Conservation (phyloP, 768 basidiomycete species). For the Butyriboletus loyo region DNA sequence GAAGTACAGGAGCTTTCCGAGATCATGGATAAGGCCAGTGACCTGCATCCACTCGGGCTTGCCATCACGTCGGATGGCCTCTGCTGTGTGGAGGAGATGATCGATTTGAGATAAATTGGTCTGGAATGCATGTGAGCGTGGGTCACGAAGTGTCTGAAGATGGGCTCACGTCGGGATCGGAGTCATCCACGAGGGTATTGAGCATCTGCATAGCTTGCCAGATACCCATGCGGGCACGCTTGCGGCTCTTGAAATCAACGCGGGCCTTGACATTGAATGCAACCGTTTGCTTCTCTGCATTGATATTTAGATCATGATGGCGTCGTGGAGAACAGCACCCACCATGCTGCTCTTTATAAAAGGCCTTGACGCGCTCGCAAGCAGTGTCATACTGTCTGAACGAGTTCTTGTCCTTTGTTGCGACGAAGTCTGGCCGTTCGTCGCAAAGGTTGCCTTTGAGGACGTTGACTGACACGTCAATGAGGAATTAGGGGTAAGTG, state of each 20-base stretch:
- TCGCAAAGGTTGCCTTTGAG: slow-evolving; percentile 63
- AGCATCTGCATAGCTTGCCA: slow-evolving; percentile 89
- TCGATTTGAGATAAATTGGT: slow-evolving; percentile 82
- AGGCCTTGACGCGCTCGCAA: slow-evolving; percentile 73
- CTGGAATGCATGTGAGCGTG: slow-evolving; percentile 35
- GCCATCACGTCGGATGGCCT: slow-evolving; percentile 80
- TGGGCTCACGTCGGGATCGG: slow-evolving; percentile 73
- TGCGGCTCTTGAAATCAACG: slow-evolving; percentile 64
- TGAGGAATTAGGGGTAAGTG: background rate
- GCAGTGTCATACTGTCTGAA: slow-evolving; percentile 76
- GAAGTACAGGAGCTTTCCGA: slow-evolving; percentile 83
- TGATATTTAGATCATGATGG: background rate
- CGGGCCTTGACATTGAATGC: slow-evolving; percentile 80
- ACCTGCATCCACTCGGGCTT: slow-evolving; percentile 94
- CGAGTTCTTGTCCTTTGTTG: slow-evolving; percentile 55
- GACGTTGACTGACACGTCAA: slow-evolving; percentile 53
- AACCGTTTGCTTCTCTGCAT: slow-evolving; percentile 80
- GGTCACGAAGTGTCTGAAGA: background rate
- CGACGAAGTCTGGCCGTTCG: slow-evolving; percentile 54
- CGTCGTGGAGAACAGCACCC: background rate
- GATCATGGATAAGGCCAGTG: slow-evolving; percentile 82
- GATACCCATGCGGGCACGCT: slow-evolving; percentile 73
- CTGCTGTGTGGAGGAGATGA: slow-evolving; percentile 89
- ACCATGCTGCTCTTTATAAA: slow-evolving; percentile 82
- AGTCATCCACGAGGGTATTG: slow-evolving; percentile 84